These are phyloP conservation scores for Picochlorum sp. DNA, from an alignment of 139 green algal genomes.

Conservation along the genomic window DNA sequence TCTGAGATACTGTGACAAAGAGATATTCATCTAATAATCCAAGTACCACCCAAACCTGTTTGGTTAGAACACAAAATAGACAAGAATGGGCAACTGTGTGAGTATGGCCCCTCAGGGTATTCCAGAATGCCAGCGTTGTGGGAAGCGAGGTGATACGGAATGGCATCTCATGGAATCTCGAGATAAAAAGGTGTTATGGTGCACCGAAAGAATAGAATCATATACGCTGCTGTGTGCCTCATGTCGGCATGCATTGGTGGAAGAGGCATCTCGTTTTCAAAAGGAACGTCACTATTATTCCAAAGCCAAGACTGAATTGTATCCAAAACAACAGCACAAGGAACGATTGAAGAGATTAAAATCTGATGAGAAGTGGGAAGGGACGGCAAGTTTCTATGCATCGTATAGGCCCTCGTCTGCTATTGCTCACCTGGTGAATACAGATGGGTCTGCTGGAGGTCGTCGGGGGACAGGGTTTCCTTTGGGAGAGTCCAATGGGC, in stretches of 20 bases:
- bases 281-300: slow-evolving; percentile 14
- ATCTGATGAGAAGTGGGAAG: slow-evolving; percentile 21
- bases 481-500: too few relatives aligned
- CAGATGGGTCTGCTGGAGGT: too few relatives aligned
- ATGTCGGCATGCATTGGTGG: background rate
- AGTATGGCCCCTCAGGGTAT: slow-evolving; percentile 11
- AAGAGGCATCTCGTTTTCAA: slow-evolving; percentile 13
- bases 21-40: too few relatives aligned
- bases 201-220: background rate
- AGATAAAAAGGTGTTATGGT: background rate
- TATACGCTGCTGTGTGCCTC: background rate
- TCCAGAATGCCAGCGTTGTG: slow-evolving; percentile 4
- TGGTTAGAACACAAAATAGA: background rate
- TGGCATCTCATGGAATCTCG: slow-evolving; percentile 1
- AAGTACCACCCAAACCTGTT: too few relatives aligned
- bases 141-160: slow-evolving; percentile 10
- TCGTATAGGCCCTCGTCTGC: slow-evolving; percentile 3
- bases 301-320: slow-evolving; percentile 14
- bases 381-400: slow-evolving; percentile 13
- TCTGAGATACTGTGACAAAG: too few relatives aligned
- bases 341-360: slow-evolving; percentile 7
- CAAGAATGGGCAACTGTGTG: background rate
- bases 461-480: too few relatives aligned
- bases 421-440: background rate
- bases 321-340: background rate